Conservation (phyloP, 2,329 filamentous ascomycete species). For the Fusarium annulatum region DNA sequence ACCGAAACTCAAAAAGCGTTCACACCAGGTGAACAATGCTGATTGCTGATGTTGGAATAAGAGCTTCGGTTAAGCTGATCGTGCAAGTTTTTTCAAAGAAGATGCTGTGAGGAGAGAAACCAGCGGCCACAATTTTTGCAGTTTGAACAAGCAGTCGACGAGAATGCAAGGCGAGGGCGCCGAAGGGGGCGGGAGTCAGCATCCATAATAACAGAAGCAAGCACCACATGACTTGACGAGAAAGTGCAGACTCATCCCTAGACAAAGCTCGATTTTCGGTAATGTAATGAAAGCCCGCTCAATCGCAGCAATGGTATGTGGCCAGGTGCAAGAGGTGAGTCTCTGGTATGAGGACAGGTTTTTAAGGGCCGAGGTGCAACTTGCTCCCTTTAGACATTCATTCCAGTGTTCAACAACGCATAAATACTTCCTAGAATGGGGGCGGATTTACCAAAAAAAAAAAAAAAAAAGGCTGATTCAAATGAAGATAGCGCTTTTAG, state of each 20-base stretch:
- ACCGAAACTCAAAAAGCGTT: neutral
- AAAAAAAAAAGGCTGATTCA: neutral
- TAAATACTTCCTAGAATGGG: neutral
- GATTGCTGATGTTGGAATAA: neutral
- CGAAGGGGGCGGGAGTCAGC: neutral
- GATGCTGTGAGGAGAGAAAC: neutral
- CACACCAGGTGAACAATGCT: slow-evolving; percentile 21
- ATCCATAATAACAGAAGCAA: neutral
- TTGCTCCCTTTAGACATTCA: slow-evolving; percentile 22
- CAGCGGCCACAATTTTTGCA: neutral
- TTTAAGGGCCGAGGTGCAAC: slow-evolving; percentile 5
- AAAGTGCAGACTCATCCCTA: slow-evolving; percentile 19
- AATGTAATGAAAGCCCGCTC: neutral
- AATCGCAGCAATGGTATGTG: slow-evolving; percentile 23
- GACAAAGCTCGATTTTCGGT: neutral
- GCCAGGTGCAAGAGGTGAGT: slow-evolving; percentile 2
- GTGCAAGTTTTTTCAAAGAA: neutral
- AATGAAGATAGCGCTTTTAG: neutral
- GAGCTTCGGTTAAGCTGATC: neutral
- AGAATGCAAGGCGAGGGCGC: slow-evolving; percentile 5
- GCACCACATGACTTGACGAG: neutral
- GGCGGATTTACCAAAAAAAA: neutral
- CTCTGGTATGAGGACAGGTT: slow-evolving; percentile 35
- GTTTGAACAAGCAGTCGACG: slow-evolving; percentile 7
- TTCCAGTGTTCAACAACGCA: slow-evolving; percentile 19